A percentile compares a stretch with the other conserved stretches of the same genome.
Conservation (phyloP, 257 asterid species). For the Thymus quinquecostatus region DNA sequence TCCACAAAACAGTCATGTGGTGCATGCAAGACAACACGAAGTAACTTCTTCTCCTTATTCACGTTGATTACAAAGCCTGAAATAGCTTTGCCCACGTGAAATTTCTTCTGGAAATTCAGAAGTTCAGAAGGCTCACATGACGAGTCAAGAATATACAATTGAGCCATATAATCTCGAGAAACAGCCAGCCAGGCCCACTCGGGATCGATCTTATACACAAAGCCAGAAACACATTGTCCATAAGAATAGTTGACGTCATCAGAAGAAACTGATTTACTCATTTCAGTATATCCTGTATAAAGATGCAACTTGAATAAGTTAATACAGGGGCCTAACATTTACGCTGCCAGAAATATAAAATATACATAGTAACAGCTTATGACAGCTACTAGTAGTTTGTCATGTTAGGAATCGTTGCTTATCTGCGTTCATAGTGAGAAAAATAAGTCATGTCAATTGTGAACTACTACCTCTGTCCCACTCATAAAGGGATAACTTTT, state of each 20-base stretch:
- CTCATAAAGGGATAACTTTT: no score
- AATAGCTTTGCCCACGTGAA: constrained; percentile 66
- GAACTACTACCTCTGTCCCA: not conserved
- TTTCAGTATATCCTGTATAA: constrained; percentile 56
- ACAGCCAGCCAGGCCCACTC: constrained; percentile 83
- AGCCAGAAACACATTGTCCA: constrained; percentile 78
- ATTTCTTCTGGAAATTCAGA: constrained; percentile 66
- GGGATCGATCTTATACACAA: constrained; percentile 74
- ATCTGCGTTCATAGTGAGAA: not conserved
- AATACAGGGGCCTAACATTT: not conserved
- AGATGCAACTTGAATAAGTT: constrained; percentile 31
- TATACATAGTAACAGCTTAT: not conserved
- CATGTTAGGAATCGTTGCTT: constrained; percentile 4
- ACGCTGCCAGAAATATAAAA: not conserved
- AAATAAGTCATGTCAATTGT: not conserved
- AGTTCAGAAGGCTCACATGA: constrained; percentile 83
- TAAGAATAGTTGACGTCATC: constrained; percentile 57
- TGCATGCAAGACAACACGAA: constrained; percentile 61
- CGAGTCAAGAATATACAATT: constrained; percentile 73
- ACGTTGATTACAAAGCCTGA: constrained; percentile 57
- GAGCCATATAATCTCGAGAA: constrained; percentile 78
- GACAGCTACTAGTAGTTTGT: not conserved
- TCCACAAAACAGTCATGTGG: constrained; percentile 37
- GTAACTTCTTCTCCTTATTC: constrained; percentile 74
- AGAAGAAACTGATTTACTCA: constrained; percentile 33